Conservation (phyloP, 768 basidiomycete species). For the Phlebiopsis flavidoalba region DNA sequence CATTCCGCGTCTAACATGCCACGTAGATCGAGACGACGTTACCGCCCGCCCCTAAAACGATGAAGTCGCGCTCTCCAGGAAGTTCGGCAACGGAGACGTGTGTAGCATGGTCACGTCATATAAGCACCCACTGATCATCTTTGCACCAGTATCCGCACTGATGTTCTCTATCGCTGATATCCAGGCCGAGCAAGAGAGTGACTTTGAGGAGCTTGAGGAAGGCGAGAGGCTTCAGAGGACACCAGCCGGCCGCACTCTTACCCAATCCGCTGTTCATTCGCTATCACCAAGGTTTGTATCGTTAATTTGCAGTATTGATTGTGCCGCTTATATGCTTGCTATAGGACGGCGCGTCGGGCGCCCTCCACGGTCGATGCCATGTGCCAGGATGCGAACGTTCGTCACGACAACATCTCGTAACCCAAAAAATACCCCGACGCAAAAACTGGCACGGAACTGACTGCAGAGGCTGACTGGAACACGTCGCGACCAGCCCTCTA, state of each 20-base stretch:
- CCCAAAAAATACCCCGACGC: conserved; percentile 74
- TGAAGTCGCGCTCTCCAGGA: conserved; percentile 76
- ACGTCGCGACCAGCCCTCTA: conserved; percentile 69
- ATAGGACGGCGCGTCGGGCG: conserved; percentile 51
- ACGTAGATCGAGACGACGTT: conserved; percentile 63
- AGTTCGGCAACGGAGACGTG: conserved; percentile 92
- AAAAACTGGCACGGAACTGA: conserved; percentile 67
- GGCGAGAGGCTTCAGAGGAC: conserved; percentile 35
- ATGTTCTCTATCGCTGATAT: conserved; percentile 94
- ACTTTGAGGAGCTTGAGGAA: conserved; percentile 32
- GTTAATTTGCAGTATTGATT: not conserved
- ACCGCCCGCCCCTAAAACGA: conserved; percentile 72
- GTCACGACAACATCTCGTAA: conserved; percentile 85
- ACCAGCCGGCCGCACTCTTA: conserved; percentile 38
- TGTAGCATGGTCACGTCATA: conserved; percentile 10
- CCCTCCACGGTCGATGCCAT: conserved; percentile 75
- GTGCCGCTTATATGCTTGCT: not conserved
- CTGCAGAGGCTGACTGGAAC: conserved; percentile 91
- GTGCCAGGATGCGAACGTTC: conserved; percentile 74
- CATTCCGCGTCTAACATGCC: not conserved
- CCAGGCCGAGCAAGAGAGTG: conserved; percentile 39
- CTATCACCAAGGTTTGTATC: conserved; percentile 71
- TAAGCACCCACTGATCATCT: not conserved
- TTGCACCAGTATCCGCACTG: conserved; percentile 62
- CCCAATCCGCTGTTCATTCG: conserved; percentile 75